Conservation (phyloP, 2,329 filamentous ascomycete genomes). For the Geosmithia morbida region DNA sequence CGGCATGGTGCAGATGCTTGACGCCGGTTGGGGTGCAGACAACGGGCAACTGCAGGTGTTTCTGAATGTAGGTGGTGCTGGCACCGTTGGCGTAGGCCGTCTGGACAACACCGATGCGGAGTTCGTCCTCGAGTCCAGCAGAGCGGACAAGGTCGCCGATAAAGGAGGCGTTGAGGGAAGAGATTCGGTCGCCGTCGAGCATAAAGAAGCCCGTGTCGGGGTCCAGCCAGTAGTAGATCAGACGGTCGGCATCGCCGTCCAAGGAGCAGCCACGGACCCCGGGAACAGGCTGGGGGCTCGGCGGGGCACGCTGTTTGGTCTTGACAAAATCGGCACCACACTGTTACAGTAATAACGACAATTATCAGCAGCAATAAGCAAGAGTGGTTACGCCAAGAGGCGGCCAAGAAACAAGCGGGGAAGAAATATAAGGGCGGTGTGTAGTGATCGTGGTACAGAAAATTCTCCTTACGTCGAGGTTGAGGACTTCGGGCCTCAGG, state of each 20-base stretch:
- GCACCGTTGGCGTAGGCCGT: constrained; percentile 97
- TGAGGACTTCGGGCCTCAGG: constrained; percentile 75
- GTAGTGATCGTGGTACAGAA: background rate
- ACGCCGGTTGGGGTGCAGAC: constrained; percentile 92
- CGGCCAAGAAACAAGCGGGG: background rate
- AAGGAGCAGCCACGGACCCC: constrained; percentile 77
- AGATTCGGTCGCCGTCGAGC: constrained; percentile 92
- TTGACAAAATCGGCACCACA: constrained; percentile 97
- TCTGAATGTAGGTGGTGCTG: constrained; percentile 81
- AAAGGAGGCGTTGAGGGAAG: constrained; percentile 85
- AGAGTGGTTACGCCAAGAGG: background rate
- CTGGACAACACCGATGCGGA: constrained; percentile 90
- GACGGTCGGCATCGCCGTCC: constrained; percentile 87
- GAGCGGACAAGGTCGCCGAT: constrained; percentile 76
- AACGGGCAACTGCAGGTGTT: constrained; percentile 76
- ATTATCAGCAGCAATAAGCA: background rate
- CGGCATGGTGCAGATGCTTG: constrained; percentile 96
- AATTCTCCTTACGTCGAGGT: constrained; percentile 54
- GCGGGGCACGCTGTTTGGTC: constrained; percentile 84
- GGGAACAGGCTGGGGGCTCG: constrained; percentile 60
- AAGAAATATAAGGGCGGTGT: constrained; percentile 3
- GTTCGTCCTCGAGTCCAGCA: constrained; percentile 62
- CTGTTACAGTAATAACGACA: constrained; percentile 24
- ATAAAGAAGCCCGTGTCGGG: constrained; percentile 75
- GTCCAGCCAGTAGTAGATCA: constrained; percentile 91